phyloP scores from a whole-genome alignment of 768 basidiomycete species.

The Tylopilus cervinicoccineus region DNA sequence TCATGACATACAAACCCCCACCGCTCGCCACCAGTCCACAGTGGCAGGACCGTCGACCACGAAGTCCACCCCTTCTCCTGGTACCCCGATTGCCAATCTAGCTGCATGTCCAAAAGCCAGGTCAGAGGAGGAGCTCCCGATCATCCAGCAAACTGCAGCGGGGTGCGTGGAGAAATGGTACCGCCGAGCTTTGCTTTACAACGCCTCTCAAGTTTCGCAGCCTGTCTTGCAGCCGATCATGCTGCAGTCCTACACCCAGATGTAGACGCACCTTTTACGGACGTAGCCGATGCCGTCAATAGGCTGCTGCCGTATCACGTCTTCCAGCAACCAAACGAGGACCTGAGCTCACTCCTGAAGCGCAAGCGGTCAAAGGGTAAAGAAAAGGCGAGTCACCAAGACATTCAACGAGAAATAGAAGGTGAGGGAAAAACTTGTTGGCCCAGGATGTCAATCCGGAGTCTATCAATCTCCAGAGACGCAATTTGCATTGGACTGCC shows the following conservation, averaged over 20 bases:
- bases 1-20: conserved; percentile 4
- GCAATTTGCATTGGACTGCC: conserved; percentile 63
- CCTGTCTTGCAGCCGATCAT: conserved; percentile 61
- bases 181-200: conserved; percentile 11
- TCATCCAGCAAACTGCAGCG: conserved; percentile 42
- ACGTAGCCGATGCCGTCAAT: conserved; percentile 59
- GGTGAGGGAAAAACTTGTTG: conserved; percentile 35
- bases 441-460: neutral
- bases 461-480: conserved; percentile 47
- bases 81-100: conserved; percentile 25
- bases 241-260: conserved; percentile 58
- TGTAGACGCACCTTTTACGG: conserved; percentile 62
- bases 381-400: conserved; percentile 47
- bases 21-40: conserved; percentile 3
- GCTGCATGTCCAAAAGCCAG: conserved; percentile 33
- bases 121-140: conserved; percentile 49
- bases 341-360: conserved; percentile 38
- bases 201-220: conserved; percentile 44
- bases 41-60: conserved; percentile 28
- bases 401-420: conserved; percentile 47
- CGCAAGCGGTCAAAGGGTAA: conserved; percentile 51
- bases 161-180: conserved; percentile 38
- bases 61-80: conserved; percentile 9
- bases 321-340: conserved; percentile 70
- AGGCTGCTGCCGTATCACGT: conserved; percentile 78